Percentiles rank a stretch among this genome's conserved stretches.
These are phyloP conservation scores for Trichosporon ovoides DNA, from an alignment of 1,284 basidiomycete genomes.

Conservation along the genomic window DNA sequence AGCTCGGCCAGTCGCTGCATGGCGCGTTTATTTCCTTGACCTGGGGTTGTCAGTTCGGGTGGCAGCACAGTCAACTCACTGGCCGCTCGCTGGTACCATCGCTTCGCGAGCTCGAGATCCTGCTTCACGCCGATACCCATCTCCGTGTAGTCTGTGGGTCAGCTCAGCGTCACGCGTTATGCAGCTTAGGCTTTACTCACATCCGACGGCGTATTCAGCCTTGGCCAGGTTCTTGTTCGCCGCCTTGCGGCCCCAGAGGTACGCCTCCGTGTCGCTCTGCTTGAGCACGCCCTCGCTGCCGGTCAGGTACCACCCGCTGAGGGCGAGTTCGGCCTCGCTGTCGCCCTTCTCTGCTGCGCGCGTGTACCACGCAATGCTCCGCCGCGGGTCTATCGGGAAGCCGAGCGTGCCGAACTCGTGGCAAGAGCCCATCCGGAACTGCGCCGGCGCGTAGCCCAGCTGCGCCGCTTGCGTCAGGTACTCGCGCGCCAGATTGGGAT, in stretches of 20 bases:
- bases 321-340: constrained; percentile 86
- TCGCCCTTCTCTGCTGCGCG: constrained; percentile 96
- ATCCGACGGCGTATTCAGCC: constrained; percentile 93
- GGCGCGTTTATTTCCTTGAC: constrained; percentile 45
- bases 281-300: constrained; percentile 92
- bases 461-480: constrained; percentile 89
- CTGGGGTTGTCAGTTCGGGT: constrained; percentile 26
- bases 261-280: constrained; percentile 96
- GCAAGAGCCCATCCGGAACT: constrained; percentile 91
- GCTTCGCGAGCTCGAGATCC: constrained; percentile 90
- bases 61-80: constrained; percentile 56
- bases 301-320: constrained; percentile 96
- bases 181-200: constrained; percentile 36
- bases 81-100: constrained; percentile 98
- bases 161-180: background rate
- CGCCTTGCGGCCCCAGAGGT: constrained; percentile 88
- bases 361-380: constrained; percentile 97
- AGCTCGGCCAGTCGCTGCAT: constrained; percentile 88
- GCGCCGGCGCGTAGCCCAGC: constrained; percentile 86
- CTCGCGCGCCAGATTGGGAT: constrained; percentile 66
- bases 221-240: constrained; percentile 90
- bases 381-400: constrained; percentile 85
- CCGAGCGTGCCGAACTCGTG: constrained; percentile 88
- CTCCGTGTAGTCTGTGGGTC: constrained; percentile 71
- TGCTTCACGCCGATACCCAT: constrained; percentile 96